Percentiles rank a stretch among this genome's conserved stretches.
Conservation (phyloP, 352 stramenopile genomes). For the Pythium rishiriense region DNA sequence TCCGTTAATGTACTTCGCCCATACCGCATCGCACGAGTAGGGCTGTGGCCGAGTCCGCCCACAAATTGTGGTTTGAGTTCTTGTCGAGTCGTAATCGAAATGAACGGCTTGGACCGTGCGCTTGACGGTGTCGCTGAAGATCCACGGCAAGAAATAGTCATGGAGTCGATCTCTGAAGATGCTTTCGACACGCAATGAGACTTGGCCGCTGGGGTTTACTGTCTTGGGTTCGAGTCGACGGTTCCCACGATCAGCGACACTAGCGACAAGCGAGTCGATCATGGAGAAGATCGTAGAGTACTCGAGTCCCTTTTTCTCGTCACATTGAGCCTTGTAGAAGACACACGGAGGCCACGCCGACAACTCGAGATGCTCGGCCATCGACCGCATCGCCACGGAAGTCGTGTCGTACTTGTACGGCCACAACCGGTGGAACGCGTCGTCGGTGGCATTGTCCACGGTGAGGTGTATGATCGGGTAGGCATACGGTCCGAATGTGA, state of each 20-base stretch:
- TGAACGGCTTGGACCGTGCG: conserved; percentile 18
- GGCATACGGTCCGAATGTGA: conserved; percentile 10
- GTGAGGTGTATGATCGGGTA: conserved; percentile 18
- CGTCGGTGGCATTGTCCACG: background rate
- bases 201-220: background rate
- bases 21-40: conserved; percentile 4
- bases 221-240: background rate
- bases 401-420: conserved; percentile 28
- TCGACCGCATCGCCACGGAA: conserved; percentile 15
- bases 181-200: conserved; percentile 10
- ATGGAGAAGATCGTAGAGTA: conserved; percentile 8
- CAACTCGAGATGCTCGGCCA: conserved; percentile 3
- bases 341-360: conserved; percentile 12
- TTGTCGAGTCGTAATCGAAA: background rate
- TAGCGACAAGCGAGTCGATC: conserved; percentile 24
- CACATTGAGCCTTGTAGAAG: conserved; percentile 14
- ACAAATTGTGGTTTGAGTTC: background rate
- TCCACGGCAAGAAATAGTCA: conserved; percentile 17
- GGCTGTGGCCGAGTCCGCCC: background rate
- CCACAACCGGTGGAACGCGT: conserved; percentile 1
- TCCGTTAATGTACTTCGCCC: background rate
- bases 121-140: background rate
- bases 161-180: conserved; percentile 19
- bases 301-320: conserved; percentile 1
- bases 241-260: background rate